These are phyloP conservation scores for Backusella parvicylindrica DNA, from an alignment of 192 early-diverging fungal species.

Conservation along the genomic window DNA sequence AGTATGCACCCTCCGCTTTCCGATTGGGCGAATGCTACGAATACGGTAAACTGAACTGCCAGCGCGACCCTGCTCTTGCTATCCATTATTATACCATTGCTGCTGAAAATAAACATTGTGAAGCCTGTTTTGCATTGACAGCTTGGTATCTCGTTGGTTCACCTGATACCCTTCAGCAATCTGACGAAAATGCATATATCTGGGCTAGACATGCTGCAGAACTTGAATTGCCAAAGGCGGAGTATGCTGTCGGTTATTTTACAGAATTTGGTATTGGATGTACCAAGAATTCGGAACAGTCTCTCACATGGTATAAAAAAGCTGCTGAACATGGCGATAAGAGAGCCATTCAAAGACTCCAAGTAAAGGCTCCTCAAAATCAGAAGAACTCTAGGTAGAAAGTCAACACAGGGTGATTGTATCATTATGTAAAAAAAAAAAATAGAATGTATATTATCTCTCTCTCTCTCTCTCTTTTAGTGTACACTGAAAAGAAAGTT, in stretches of 20 bases:
- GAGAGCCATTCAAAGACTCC: constrained; percentile 46
- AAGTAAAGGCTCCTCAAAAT: constrained; percentile 31
- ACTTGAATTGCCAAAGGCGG: constrained; percentile 49
- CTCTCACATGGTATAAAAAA: constrained; percentile 55
- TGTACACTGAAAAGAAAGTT: neutral
- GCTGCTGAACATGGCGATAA: constrained; percentile 60
- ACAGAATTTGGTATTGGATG: constrained; percentile 56
- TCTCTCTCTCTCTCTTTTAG: neutral
- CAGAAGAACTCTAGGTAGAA: constrained; percentile 20
- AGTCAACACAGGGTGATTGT: constrained; percentile 34
- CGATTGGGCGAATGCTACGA: constrained; percentile 57
- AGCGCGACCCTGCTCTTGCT: constrained; percentile 44
- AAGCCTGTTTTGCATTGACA: constrained; percentile 56
- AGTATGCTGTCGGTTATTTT: constrained; percentile 64
- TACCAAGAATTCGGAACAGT: constrained; percentile 45
- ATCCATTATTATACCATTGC: constrained; percentile 58
- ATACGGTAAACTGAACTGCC: constrained; percentile 53
- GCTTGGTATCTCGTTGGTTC: constrained; percentile 63
- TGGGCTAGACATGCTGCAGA: constrained; percentile 57
- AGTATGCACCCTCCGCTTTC: constrained; percentile 57
- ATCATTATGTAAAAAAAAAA: constrained; percentile 20
- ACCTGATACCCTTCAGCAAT: constrained; percentile 45
- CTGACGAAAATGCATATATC: constrained; percentile 42
- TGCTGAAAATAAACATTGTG: constrained; percentile 53
- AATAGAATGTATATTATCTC: neutral